These are phyloP conservation scores for Trametes coccinea DNA, from an alignment of 768 basidiomycete genomes.

Conservation along the genomic window DNA sequence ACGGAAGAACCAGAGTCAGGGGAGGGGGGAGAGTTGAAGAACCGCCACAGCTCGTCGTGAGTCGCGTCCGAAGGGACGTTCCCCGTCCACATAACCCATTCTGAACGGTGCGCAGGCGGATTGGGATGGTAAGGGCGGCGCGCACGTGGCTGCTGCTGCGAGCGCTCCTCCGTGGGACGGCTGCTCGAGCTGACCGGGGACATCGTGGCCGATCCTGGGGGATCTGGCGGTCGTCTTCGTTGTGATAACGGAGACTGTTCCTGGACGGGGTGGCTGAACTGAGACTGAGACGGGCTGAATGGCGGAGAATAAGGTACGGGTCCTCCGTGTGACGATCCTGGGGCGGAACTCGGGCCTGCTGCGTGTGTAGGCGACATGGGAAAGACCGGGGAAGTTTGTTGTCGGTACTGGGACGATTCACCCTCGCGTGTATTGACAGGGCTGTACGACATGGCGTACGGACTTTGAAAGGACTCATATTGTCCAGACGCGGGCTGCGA, in stretches of 20 bases:
- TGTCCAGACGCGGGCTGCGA: constrained; percentile 28
- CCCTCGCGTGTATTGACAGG: constrained; percentile 21
- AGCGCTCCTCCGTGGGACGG: constrained; percentile 11
- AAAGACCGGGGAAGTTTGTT: constrained; percentile 15
- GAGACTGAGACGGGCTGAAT: neutral
- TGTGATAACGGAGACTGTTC: constrained; percentile 9
- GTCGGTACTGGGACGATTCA: constrained; percentile 17
- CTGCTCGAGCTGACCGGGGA: constrained; percentile 15
- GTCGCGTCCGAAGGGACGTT: constrained; percentile 85
- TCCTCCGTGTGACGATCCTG: constrained; percentile 5
- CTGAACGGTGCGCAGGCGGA: constrained; percentile 72
- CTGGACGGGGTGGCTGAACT: neutral
- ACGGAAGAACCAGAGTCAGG: constrained; percentile 17
- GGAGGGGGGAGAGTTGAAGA: constrained; percentile 56
- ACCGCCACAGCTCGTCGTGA: constrained; percentile 82
- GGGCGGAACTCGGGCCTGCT: constrained; percentile 12
- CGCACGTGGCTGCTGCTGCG: constrained; percentile 36
- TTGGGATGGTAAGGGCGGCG: constrained; percentile 70
- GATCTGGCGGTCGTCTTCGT: constrained; percentile 20
- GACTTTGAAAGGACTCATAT: constrained; percentile 25
- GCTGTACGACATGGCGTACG: constrained; percentile 26
- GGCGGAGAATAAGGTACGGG: constrained; percentile 21
- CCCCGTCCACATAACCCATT: constrained; percentile 97
- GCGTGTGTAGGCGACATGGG: constrained; percentile 17
- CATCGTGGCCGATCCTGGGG: constrained; percentile 4